Conservation (phyloP, 2,329 filamentous ascomycete genomes). For the Rhynchosporium agropyri region DNA sequence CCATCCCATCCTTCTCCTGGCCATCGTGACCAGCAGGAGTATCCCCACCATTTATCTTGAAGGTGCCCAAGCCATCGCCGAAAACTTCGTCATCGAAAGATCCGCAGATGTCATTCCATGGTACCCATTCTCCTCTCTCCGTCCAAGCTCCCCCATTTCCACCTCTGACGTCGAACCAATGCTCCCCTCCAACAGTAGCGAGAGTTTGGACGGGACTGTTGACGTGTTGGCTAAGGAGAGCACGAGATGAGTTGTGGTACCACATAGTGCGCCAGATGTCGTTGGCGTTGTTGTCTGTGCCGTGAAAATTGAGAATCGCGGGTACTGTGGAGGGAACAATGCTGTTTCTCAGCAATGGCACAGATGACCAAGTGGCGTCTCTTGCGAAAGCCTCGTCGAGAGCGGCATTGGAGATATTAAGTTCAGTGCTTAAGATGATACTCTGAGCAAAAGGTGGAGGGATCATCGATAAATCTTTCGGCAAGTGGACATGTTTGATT, state of each 20-base stretch:
- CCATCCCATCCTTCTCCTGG: slow-evolving; percentile 36
- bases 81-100: slow-evolving; percentile 51
- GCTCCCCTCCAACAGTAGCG: slow-evolving; percentile 49
- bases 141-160: slow-evolving; percentile 59
- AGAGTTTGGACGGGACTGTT: slow-evolving; percentile 41
- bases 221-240: slow-evolving; percentile 15
- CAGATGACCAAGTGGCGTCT: slow-evolving; percentile 23
- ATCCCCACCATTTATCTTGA: slow-evolving; percentile 32
- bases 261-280: slow-evolving; percentile 27
- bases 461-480: slow-evolving; percentile 25
- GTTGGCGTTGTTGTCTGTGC: slow-evolving; percentile 9
- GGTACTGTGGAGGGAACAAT: slow-evolving; percentile 24
- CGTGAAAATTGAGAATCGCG: slow-evolving; percentile 19
- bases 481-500: slow-evolving; percentile 23
- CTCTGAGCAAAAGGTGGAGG: background rate
- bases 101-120: slow-evolving; percentile 51
- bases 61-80: slow-evolving; percentile 49
- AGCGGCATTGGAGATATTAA: slow-evolving; percentile 8
- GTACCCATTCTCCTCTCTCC: slow-evolving; percentile 47
- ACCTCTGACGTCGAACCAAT: slow-evolving; percentile 53
- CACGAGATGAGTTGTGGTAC: slow-evolving; percentile 20
- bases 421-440: background rate
- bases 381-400: too few relatives aligned
- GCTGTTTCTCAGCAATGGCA: slow-evolving; percentile 22
- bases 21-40: background rate